Evolutionary conservation across 2,329 filamentous ascomycete species (phyloP).

Genomic region (Aspergillus ibericus): DNA sequence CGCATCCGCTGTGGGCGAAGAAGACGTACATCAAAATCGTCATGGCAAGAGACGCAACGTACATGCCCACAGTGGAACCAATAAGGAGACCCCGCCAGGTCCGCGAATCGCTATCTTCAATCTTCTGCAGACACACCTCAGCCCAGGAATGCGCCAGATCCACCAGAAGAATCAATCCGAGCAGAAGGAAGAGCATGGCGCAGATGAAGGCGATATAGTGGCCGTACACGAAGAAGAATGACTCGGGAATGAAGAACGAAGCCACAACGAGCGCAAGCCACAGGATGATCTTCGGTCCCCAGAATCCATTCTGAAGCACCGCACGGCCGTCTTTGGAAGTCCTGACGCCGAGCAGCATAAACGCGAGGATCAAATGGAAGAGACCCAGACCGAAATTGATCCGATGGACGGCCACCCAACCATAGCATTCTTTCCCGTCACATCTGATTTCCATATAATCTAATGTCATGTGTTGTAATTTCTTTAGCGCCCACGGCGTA

Average conservation of each 20-base stretch:
- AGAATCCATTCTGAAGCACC: conserved; percentile 94
- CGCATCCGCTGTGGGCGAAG: conserved; percentile 77
- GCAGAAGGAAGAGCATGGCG: conserved; percentile 88
- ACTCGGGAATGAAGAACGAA: conserved; percentile 93
- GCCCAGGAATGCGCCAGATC: conserved; percentile 97
- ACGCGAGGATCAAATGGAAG: conserved; percentile 84
- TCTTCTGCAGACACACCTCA: conserved; percentile 90
- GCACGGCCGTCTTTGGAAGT: conserved; percentile 86
- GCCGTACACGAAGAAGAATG: conserved; percentile 93
- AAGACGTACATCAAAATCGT: conserved; percentile 97
- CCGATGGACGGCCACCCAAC: conserved; percentile 93
- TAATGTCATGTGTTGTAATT: conserved; percentile 84
- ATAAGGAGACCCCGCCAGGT: conserved; percentile 85
- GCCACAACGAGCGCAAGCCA: conserved; percentile 86
- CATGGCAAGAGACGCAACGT: conserved; percentile 85
- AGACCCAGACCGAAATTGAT: conserved; percentile 97
- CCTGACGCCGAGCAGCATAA: conserved; percentile 81
- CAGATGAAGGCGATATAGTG: conserved; percentile 87
- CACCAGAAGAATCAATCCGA: conserved; percentile 88
- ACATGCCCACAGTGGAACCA: conserved; percentile 92
- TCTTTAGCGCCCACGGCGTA: conserved; percentile 96
- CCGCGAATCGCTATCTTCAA: conserved; percentile 82
- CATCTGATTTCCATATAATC: conserved; percentile 97
- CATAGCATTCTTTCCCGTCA: conserved; percentile 85
- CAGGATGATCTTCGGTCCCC: conserved; percentile 90